These are phyloP conservation scores for Termitomyces sp. DNA, from an alignment of 768 basidiomycete genomes.

Conservation along the genomic window DNA sequence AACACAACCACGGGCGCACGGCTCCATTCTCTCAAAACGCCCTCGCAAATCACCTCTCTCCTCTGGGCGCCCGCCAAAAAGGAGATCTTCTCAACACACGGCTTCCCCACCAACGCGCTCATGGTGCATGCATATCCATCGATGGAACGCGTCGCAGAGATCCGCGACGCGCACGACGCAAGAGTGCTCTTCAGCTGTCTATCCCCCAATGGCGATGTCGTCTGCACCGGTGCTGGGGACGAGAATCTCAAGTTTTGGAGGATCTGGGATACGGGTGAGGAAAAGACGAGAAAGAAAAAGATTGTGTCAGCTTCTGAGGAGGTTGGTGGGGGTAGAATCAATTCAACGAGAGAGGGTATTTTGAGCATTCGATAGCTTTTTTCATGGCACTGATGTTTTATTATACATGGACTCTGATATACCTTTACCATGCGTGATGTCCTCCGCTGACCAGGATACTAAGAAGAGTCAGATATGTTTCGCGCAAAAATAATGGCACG, in stretches of 20 bases:
- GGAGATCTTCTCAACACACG: conserved; percentile 90
- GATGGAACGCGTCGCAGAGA: conserved; percentile 73
- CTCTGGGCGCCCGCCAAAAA: conserved; percentile 85
- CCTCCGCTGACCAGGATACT: conserved; percentile 61
- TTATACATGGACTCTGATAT: neutral
- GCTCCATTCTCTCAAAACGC: conserved; percentile 78
- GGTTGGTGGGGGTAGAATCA: conserved; percentile 31
- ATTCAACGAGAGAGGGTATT: conserved; percentile 45
- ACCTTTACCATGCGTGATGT: conserved; percentile 53
- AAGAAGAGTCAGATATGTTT: neutral
- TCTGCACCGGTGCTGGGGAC: conserved; percentile 89
- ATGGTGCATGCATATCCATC: conserved; percentile 85
- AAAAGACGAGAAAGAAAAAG: conserved; percentile 46
- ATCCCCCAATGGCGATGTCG: conserved; percentile 85
- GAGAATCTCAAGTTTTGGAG: conserved; percentile 98
- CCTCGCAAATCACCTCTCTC: conserved; percentile 88
- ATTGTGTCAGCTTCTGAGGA: conserved; percentile 28
- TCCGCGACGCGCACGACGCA: conserved; percentile 90
- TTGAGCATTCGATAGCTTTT: conserved; percentile 31
- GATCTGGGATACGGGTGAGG: conserved; percentile 62
- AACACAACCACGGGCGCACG: conserved; percentile 90
- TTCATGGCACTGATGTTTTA: neutral
- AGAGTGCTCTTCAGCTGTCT: conserved; percentile 82
- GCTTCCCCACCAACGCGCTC: conserved; percentile 84
- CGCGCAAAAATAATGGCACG: conserved; percentile 20